phyloP scores from a whole-genome alignment of 225 moss, liverwort and hornwort genomes.

The Asterella californica region DNA sequence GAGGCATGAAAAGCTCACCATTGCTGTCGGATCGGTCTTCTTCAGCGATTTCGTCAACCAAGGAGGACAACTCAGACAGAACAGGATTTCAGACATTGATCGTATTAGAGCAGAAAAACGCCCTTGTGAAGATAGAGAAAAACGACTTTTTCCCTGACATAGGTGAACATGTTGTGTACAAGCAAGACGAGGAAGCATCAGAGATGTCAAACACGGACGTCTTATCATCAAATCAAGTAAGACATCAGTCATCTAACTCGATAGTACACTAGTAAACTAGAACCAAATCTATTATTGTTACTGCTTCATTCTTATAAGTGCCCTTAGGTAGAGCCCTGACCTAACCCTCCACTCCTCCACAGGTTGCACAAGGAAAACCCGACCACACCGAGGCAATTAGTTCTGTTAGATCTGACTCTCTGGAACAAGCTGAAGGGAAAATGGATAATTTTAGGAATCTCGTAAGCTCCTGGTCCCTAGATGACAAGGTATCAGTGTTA shows the following conservation, averaged over 20 bases:
- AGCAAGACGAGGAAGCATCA: neutral
- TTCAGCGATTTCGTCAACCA: neutral
- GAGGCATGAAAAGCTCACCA: neutral
- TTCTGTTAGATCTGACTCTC: neutral
- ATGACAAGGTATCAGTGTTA: constrained; percentile 50
- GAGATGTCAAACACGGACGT: too few relatives aligned
- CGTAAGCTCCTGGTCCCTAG: constrained; percentile 44
- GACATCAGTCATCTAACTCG: neutral
- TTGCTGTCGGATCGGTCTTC: neutral
- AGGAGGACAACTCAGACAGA: neutral
- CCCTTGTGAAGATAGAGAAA: constrained; percentile 30
- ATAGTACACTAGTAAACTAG: too few relatives aligned
- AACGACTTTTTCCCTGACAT: constrained; percentile 14
- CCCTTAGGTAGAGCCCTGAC: too few relatives aligned
- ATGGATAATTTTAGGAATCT: constrained; percentile 20
- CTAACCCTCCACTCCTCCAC: too few relatives aligned
- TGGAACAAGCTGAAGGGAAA: constrained; percentile 8
- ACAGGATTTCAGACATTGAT: neutral
- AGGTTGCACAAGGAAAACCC: neutral
- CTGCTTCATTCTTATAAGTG: too few relatives aligned
- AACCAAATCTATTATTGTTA: neutral
- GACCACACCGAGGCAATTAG: neutral
- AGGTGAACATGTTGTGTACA: neutral
- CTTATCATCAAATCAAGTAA: neutral
- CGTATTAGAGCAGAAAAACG: constrained; percentile 9